Evolutionary conservation across 192 early-diverging fungal species (phyloP).

Genomic region (Phlyctochytrium planicorne): DNA sequence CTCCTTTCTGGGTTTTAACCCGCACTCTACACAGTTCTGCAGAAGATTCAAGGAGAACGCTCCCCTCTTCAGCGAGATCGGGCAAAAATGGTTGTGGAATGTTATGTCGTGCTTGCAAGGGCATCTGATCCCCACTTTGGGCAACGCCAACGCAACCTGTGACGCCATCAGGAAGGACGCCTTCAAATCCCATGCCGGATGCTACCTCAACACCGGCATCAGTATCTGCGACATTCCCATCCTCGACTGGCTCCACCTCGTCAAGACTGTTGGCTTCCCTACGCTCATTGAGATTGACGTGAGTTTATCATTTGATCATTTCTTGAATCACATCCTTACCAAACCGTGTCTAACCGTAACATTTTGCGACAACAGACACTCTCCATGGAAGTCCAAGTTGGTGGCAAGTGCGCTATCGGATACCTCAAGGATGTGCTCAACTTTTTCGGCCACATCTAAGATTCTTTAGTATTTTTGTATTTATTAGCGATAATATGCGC

Average conservation of each 20-base stretch:
- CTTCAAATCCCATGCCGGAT: conserved; percentile 8
- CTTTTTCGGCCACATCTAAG: no score
- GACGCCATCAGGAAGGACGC: neutral
- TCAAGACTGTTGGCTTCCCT: conserved; percentile 11
- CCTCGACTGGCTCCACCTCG: conserved; percentile 5
- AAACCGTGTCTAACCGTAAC: no score
- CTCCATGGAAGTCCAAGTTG: no score
- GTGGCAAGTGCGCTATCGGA: no score
- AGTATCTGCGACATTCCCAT: conserved; percentile 8
- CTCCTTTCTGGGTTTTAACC: neutral
- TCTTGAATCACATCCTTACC: no score
- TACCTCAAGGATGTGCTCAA: no score
- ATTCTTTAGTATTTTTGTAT: no score
- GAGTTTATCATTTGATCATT: no score
- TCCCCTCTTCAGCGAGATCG: neutral
- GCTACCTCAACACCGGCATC: neutral
- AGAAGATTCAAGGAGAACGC: neutral
- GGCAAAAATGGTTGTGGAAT: conserved; percentile 2
- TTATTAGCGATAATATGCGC: no score
- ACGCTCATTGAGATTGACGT: no score
- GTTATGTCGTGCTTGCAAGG: conserved; percentile 10
- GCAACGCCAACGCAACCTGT: conserved; percentile 1
- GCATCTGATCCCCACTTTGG: conserved; percentile 1
- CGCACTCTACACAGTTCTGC: conserved; percentile 1
- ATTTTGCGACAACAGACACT: no score